Conservation (phyloP, 768 basidiomycete genomes). For the Udeniomyces megalosporus region DNA sequence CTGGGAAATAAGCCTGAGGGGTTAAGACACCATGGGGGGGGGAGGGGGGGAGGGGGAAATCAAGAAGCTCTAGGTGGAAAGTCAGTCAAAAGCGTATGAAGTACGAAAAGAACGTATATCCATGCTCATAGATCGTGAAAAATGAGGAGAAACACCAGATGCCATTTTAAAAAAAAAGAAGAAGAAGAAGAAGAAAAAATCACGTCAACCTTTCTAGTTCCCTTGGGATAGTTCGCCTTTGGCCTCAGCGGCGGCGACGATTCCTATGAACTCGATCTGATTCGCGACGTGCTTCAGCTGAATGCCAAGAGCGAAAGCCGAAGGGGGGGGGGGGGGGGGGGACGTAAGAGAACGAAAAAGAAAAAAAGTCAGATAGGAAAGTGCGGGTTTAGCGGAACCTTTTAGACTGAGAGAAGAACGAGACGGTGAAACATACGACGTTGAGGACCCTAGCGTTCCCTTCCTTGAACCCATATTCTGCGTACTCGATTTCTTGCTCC, state of each 20-base stretch:
- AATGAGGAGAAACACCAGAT: too few species aligned
- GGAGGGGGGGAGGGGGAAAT: too few species aligned
- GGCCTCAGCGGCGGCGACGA: slow-evolving; percentile 60
- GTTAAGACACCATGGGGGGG: too few species aligned
- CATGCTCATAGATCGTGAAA: too few species aligned
- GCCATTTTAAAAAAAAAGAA: too few species aligned
- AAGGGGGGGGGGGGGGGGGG: neutral
- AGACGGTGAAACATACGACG: slow-evolving; percentile 31
- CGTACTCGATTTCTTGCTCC: slow-evolving; percentile 58
- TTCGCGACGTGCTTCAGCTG: slow-evolving; percentile 61
- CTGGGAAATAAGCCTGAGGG: too few species aligned
- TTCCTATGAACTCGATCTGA: slow-evolving; percentile 65
- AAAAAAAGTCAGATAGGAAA: neutral
- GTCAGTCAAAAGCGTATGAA: too few species aligned
- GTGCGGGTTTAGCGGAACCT: neutral
- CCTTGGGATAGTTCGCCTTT: slow-evolving; percentile 19
- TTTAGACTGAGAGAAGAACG: neutral
- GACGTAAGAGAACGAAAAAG: neutral
- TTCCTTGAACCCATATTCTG: slow-evolving; percentile 75
- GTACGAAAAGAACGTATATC: too few species aligned
- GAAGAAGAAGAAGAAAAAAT: too few species aligned
- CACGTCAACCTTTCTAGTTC: too few species aligned
- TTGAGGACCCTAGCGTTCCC: slow-evolving; percentile 71
- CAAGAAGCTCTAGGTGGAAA: too few species aligned
- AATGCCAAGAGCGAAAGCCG: neutral